Percentiles rank a stretch among this genome's conserved stretches.
phyloP scores from a whole-genome alignment of 495 filamentous ascomycete species.

The Podospora bellae-mahoneyi region DNA sequence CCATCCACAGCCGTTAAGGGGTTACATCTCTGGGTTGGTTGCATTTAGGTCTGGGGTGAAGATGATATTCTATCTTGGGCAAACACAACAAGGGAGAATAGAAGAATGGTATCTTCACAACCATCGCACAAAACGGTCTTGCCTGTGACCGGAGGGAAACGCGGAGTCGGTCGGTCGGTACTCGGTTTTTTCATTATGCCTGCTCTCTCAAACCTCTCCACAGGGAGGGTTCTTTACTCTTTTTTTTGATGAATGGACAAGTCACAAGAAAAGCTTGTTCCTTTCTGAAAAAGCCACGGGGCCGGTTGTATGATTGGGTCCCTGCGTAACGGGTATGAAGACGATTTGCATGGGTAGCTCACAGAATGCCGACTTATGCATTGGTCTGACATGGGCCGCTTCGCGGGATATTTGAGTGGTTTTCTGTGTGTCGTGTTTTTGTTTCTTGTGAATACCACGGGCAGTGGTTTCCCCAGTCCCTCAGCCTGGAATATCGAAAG shows the following conservation, averaged over 20 bases:
- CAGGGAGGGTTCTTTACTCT: slow-evolving; percentile 26
- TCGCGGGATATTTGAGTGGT: background rate
- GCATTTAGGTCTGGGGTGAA: slow-evolving; percentile 13
- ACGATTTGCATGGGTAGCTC: slow-evolving; percentile 38
- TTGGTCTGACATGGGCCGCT: slow-evolving; percentile 15
- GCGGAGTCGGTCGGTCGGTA: slow-evolving; percentile 40
- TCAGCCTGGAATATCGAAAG: too few relatives aligned
- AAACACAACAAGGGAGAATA: slow-evolving; percentile 24
- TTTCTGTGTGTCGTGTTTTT: background rate
- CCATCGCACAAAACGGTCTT: slow-evolving; percentile 20
- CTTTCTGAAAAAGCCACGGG: slow-evolving; percentile 24
- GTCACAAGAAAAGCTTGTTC: slow-evolving; percentile 27
- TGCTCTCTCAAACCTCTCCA: slow-evolving; percentile 23
- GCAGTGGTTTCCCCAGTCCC: background rate
- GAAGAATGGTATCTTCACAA: slow-evolving; percentile 25
- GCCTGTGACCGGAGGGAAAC: slow-evolving; percentile 28
- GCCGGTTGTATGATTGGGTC: slow-evolving; percentile 33
- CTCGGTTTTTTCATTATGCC: slow-evolving; percentile 33
- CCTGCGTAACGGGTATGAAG: slow-evolving; percentile 25
- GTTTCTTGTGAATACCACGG: background rate
- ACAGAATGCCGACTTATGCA: slow-evolving; percentile 36
- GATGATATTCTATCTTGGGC: slow-evolving; percentile 21
- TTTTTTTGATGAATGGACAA: slow-evolving; percentile 20
- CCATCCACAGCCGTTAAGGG: slow-evolving; percentile 81
- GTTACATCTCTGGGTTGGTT: slow-evolving; percentile 18